Evolutionary conservation across 148 eudicot genomes (phyloP).

Genomic region (Selenicereus undatus): DNA sequence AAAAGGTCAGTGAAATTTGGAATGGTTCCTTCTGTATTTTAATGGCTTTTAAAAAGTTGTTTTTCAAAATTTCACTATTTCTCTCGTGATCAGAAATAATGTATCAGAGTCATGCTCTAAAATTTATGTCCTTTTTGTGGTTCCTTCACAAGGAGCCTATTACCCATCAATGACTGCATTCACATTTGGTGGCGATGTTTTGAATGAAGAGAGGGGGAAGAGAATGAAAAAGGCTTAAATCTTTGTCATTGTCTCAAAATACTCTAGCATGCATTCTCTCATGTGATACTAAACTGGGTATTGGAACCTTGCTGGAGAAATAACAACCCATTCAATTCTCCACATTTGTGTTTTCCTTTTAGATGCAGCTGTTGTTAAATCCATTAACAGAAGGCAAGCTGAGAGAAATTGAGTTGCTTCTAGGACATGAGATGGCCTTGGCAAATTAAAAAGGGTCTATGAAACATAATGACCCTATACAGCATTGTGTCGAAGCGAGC

Average conservation of each 20-base stretch:
- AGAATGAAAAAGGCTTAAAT: background rate
- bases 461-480: background rate
- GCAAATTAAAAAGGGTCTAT: background rate
- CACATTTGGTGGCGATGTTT: background rate
- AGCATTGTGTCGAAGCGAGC: background rate
- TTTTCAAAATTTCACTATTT: background rate
- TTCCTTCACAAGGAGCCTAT: background rate
- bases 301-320: background rate
- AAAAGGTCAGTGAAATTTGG: slow-evolving; percentile 59
- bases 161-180: background rate
- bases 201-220: background rate
- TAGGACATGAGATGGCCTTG: background rate
- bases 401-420: background rate
- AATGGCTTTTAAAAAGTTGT: background rate
- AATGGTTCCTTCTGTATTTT: background rate
- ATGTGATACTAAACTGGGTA: background rate
- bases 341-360: background rate
- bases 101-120: background rate
- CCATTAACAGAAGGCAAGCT: background rate
- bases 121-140: background rate
- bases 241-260: background rate
- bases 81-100: background rate
- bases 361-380: background rate
- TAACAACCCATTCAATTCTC: background rate
- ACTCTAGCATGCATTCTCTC: background rate